Base-by-base conservation (phyloP, 73 alveolate species). In the Stentor coeruleus region DNA sequence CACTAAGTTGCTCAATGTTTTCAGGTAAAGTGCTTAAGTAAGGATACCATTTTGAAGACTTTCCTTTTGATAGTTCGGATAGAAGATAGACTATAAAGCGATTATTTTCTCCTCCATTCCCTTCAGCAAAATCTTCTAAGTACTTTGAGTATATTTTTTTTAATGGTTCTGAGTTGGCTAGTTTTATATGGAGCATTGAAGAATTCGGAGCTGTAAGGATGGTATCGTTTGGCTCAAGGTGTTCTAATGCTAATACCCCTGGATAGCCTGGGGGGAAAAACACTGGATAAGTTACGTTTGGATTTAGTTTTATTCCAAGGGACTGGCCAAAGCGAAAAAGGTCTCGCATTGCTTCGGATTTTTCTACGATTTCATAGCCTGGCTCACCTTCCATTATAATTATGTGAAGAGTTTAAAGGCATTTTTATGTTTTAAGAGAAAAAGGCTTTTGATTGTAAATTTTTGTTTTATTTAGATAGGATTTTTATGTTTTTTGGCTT, bases 11-110 rank as follows among this genome's bases (percentile, higher is more conserved):
- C 15, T 87, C 90, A 6, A 83, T 55, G 81, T 87, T 81, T 59
- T 85, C 40, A 3, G 91, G 91, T 87, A 88, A 83, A 14, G 83
- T 72, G n/a, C 72, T 58, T 59, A 87, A 76, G 87, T 74, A 83
- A 28, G 90, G 90, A 35, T 76, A 49, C 93, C 93, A 87, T 37
- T 58, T 76, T 11, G 90, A 84, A 0, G 35, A 55, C 28, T 59
- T 85, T 3, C 88, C 93, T 41, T 76, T 75, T 31, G 82, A 76
- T 6, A 83, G 58, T 42, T 87, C 89, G 33, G 82, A 87, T 0
- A 87, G 14, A 76, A 87, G 58, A 58, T 39, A 83, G 3, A 85
- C 66, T 49, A 49, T 49, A 49, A 49, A 49, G 6, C 66, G 66
- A 20, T 49, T 49, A 20, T 49, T 49, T 49, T 49, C 66, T 49